phyloP scores from a whole-genome alignment of 2,329 filamentous ascomycete genomes.

The Beauveria rudraprayagi region DNA sequence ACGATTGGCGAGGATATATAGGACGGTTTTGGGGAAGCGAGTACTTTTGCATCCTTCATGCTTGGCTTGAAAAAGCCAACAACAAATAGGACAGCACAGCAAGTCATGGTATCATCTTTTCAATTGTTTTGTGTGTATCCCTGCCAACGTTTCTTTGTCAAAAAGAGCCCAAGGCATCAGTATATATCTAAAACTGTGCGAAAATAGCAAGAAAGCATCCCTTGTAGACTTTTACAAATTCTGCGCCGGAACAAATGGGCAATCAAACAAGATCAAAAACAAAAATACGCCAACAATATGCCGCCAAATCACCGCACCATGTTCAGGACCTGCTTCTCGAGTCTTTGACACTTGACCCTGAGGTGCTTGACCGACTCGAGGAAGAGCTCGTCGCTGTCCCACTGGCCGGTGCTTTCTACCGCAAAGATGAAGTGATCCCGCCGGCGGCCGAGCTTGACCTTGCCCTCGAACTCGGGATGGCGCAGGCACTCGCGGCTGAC shows the following conservation, averaged over 20 bases:
- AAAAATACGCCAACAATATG: conserved; percentile 8
- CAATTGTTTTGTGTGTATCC: background rate
- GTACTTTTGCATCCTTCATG: background rate
- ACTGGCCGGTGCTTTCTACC: conserved; percentile 91
- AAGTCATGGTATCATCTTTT: conserved; percentile 1
- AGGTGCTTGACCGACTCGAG: conserved; percentile 78
- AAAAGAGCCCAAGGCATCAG: conserved; percentile 1
- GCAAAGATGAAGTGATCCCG: conserved; percentile 97
- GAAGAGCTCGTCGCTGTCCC: conserved; percentile 89
- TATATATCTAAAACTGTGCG: conserved; percentile 9
- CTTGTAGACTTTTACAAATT: conserved; percentile 10
- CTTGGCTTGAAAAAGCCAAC: background rate
- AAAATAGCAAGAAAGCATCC: background rate
- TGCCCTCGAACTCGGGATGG: conserved; percentile 87
- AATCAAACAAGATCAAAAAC: background rate
- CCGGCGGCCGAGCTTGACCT: conserved; percentile 84
- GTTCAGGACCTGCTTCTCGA: conserved; percentile 62
- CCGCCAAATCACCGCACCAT: conserved; percentile 43
- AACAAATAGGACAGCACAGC: background rate
- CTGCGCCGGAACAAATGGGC: conserved; percentile 2
- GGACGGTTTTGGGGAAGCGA: background rate
- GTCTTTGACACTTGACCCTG: conserved; percentile 71
- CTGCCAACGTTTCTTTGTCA: background rate
- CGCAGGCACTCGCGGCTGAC: conserved; percentile 88
- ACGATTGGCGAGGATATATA: background rate